Evolutionary conservation across 2,329 filamentous ascomycete genomes (phyloP).

Genomic region (Apiospora kogelbergensis): DNA sequence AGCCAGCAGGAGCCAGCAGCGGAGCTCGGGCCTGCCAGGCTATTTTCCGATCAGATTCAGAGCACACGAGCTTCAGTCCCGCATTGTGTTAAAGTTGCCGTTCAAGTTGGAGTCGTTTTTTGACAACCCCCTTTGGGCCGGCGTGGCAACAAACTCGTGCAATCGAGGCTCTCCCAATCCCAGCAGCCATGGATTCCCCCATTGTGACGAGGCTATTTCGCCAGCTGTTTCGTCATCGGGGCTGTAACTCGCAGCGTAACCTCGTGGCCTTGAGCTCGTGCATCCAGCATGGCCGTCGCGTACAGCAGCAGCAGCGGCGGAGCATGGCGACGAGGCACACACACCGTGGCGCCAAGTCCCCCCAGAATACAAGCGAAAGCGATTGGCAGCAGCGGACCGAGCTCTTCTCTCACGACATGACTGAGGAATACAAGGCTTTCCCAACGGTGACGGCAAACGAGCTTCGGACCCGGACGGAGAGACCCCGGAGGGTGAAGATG

Average conservation of each 20-base stretch:
- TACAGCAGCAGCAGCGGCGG: slow-evolving; percentile 36
- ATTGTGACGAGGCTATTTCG: slow-evolving; percentile 77
- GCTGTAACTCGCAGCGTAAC: slow-evolving; percentile 56
- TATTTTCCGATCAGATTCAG: neutral
- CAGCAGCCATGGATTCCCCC: slow-evolving; percentile 72
- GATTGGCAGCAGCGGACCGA: slow-evolving; percentile 85
- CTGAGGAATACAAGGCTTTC: slow-evolving; percentile 77
- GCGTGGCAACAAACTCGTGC: neutral
- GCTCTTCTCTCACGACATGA: slow-evolving; percentile 72
- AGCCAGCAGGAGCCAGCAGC: neutral
- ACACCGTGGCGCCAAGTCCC: slow-evolving; percentile 26
- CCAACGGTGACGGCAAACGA: slow-evolving; percentile 84
- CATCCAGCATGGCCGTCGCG: slow-evolving; percentile 40
- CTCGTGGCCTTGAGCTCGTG: slow-evolving; percentile 36
- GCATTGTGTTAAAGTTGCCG: neutral
- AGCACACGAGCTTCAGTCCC: neutral
- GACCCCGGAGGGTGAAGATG: slow-evolving; percentile 93
- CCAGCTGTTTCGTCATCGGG: slow-evolving; percentile 77
- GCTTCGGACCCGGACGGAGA: slow-evolving; percentile 68
- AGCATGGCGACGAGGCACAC: slow-evolving; percentile 27
- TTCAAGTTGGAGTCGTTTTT: neutral
- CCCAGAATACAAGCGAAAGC: slow-evolving; percentile 52
- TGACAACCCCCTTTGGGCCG: neutral
- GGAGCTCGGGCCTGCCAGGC: neutral
- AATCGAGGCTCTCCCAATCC: neutral